Base-by-base conservation (phyloP, 2,329 filamentous ascomycete genomes). In the Cladophialophora yegresii region DNA sequence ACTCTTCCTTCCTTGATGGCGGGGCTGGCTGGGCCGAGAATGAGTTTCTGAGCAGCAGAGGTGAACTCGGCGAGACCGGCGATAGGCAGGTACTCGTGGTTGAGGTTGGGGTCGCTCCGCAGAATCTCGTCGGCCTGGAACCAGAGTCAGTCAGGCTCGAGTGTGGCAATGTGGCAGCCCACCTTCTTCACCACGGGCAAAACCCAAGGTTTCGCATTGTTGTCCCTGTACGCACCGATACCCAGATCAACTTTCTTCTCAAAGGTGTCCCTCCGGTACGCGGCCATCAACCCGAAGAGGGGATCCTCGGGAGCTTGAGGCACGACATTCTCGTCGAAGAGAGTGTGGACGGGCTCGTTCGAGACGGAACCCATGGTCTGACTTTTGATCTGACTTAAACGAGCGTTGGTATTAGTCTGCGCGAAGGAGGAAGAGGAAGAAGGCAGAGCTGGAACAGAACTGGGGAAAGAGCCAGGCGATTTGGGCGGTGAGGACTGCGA, bases 1-100 rank as follows among this genome's bases (percentile, higher is more conserved):
- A 87, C 86, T 69, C 95, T 90, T 79, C 93, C 91, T 75, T 98
- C 91, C 71, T 84, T 82, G 74, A 97, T 85, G 63, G 93, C 95
- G 50, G 91, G 87, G 58, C 91, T 96, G 72, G 90, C 86, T 47
- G 78, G 78, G 58, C 95, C 93, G 33, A 98, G 84, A 65, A 97
- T 90, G 72, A 98, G 84, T 81, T 95, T 93, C 76, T 93, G 91
- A 26, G 95, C 93, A 75, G 95, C 96, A 72, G 86, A 84, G 65
- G 92, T 97, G 81, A 97, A 96, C 68, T 89, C 84, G 62, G 88
- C 80, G 65, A 98, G 85, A 75, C 95, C 95, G 68, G 92, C 90
- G 77, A 99, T 99, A 65, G 95, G 93, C 65, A 96, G 91, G 80
- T 99, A 99, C 84, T 99, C 95, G 83, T 99, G 93, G 82, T 99